Evolutionary conservation across 2,329 filamentous ascomycete genomes (phyloP).

Genomic region (Daldinia sp.): DNA sequence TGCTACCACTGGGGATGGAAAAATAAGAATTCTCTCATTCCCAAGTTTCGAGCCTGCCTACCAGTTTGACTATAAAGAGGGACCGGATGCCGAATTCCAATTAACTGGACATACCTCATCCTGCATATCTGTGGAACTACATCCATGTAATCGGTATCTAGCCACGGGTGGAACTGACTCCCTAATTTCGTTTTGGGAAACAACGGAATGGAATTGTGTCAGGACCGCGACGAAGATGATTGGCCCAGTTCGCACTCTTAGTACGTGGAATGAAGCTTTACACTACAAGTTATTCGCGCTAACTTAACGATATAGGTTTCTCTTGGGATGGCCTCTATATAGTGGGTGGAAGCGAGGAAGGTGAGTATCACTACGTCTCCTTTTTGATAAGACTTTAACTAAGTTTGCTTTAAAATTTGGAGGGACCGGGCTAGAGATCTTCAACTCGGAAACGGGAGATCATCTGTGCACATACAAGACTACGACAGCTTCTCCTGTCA

Average conservation of each 20-base stretch:
- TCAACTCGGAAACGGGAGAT: constrained; percentile 80
- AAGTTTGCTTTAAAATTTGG: constrained; percentile 37
- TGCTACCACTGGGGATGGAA: constrained; percentile 77
- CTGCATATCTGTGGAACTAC: constrained; percentile 75
- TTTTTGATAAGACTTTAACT: constrained; percentile 14
- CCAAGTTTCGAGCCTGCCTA: constrained; percentile 70
- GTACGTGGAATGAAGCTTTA: constrained; percentile 55
- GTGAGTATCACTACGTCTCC: constrained; percentile 52
- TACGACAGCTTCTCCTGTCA: constrained; percentile 70
- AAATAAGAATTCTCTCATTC: constrained; percentile 76
- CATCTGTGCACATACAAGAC: constrained; percentile 79
- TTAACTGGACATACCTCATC: constrained; percentile 80
- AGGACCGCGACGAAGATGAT: constrained; percentile 76
- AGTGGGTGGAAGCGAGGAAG: constrained; percentile 80
- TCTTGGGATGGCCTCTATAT: constrained; percentile 83
- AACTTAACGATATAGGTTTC: constrained; percentile 66
- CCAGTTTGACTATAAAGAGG: constrained; percentile 60
- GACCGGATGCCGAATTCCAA: constrained; percentile 64
- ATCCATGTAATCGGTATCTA: constrained; percentile 77
- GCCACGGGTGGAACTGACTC: constrained; percentile 82
- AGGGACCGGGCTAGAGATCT: constrained; percentile 75
- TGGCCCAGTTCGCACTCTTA: constrained; percentile 76
- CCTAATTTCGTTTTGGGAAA: constrained; percentile 82
- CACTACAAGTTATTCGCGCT: constrained; percentile 32
- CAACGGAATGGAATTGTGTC: constrained; percentile 80